These are phyloP conservation scores for Calvatia gigantea DNA, from an alignment of 768 basidiomycete species.

Conservation along the genomic window DNA sequence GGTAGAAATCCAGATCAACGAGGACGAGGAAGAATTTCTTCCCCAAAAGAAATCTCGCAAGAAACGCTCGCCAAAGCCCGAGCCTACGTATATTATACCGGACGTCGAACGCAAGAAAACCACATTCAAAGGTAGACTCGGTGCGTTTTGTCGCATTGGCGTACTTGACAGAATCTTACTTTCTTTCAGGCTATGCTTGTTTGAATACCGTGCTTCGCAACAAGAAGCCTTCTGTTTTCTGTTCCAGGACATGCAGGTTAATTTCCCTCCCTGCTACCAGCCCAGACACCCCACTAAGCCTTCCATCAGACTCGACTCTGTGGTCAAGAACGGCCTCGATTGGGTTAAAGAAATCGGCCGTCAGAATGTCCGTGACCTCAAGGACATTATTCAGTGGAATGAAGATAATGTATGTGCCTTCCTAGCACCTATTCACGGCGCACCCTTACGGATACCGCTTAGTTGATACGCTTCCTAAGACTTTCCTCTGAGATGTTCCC, in stretches of 20 bases:
- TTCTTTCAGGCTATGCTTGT: slow-evolving; percentile 67
- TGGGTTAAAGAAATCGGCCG: slow-evolving; percentile 79
- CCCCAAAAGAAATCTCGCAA: slow-evolving; percentile 14
- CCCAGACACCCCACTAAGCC: slow-evolving; percentile 21
- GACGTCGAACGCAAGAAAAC: slow-evolving; percentile 65
- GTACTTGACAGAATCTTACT: neutral
- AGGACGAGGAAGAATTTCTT: slow-evolving; percentile 6
- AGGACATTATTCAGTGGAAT: slow-evolving; percentile 85
- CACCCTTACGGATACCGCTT: neutral
- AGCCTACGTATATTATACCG: slow-evolving; percentile 65
- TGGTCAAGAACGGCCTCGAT: slow-evolving; percentile 77
- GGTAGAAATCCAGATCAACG: neutral
- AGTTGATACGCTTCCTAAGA: slow-evolving; percentile 83
- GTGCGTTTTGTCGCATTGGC: slow-evolving; percentile 23
- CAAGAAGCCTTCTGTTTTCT: slow-evolving; percentile 74
- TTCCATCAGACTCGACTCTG: slow-evolving; percentile 60
- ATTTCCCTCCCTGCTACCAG: slow-evolving; percentile 11
- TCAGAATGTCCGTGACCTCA: slow-evolving; percentile 70
- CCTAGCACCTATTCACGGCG: neutral
- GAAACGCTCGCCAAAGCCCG: slow-evolving; percentile 30
- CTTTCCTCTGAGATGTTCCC: slow-evolving; percentile 93
- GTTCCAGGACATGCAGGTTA: slow-evolving; percentile 65
- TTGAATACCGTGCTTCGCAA: slow-evolving; percentile 79
- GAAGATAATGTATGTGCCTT: slow-evolving; percentile 61
- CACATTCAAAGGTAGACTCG: slow-evolving; percentile 65